These are phyloP conservation scores for Pyrenophora graminea DNA, from an alignment of 2,329 filamentous ascomycete genomes.

Conservation along the genomic window DNA sequence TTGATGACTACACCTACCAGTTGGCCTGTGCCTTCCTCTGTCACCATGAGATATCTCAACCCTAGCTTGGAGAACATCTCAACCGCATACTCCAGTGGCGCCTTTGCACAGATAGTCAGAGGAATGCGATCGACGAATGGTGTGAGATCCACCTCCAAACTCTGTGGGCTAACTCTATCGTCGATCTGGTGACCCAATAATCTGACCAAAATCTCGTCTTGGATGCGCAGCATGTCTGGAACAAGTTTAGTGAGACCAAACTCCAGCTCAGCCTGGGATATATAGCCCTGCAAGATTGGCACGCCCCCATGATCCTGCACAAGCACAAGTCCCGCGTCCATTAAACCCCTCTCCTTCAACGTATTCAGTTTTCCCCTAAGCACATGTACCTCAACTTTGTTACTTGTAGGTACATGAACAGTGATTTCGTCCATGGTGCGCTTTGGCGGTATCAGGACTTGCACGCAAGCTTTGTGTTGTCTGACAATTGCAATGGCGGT, in stretches of 20 bases:
- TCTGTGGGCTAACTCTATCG: slow-evolving; percentile 27
- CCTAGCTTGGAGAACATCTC: slow-evolving; percentile 65
- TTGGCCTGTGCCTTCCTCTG: slow-evolving; percentile 56
- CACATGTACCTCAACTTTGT: slow-evolving; percentile 49
- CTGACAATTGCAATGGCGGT: slow-evolving; percentile 52
- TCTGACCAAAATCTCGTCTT: slow-evolving; percentile 40
- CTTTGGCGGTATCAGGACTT: slow-evolving; percentile 57
- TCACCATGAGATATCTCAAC: slow-evolving; percentile 59
- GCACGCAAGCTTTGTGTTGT: slow-evolving; percentile 43
- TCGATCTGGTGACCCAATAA: slow-evolving; percentile 44
- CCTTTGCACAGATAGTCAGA: slow-evolving; percentile 54
- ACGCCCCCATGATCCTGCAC: slow-evolving; percentile 45
- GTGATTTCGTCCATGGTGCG: slow-evolving; percentile 63
- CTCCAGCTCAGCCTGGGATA: slow-evolving; percentile 59
- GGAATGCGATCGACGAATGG: slow-evolving; percentile 61
- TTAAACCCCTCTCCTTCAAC: slow-evolving; percentile 56
- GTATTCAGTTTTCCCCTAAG: slow-evolving; percentile 54
- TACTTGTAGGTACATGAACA: slow-evolving; percentile 51
- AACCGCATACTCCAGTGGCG: slow-evolving; percentile 62
- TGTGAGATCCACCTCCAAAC: slow-evolving; percentile 49
- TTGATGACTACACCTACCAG: slow-evolving; percentile 62
- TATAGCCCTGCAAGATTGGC: slow-evolving; percentile 58
- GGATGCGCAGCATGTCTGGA: slow-evolving; percentile 5
- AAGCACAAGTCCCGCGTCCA: slow-evolving; percentile 63
- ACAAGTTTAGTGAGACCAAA: slow-evolving; percentile 51